phyloP scores from a whole-genome alignment of 164 flowering plant species.

The Paratinospora sagittata region DNA sequence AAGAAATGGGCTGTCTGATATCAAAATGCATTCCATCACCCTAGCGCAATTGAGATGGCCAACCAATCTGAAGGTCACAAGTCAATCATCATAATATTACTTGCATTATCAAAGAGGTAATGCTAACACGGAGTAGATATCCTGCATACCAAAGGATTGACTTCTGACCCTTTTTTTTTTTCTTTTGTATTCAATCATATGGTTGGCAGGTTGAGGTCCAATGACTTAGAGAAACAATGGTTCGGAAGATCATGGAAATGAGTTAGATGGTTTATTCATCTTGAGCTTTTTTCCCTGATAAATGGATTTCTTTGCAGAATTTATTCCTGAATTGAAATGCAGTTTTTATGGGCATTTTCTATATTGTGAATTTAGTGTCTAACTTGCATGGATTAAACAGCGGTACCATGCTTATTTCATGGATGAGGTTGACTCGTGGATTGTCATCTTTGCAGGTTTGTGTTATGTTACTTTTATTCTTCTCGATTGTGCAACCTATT shows the following conservation, averaged over 20 bases:
- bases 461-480: conserved; percentile 4
- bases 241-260: too few relatives aligned
- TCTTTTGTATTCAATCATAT: not conserved
- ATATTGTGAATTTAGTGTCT: not conserved
- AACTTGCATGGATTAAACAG: conserved; percentile 33
- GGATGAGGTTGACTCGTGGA: conserved; percentile 76
- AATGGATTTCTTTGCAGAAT: not conserved
- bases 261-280: not conserved
- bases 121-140: not conserved
- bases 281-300: not conserved
- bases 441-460: conserved; percentile 68
- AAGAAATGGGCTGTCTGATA: not conserved
- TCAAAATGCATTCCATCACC: not conserved
- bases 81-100: not conserved
- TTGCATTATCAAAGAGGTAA: not conserved
- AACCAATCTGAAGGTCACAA: not conserved
- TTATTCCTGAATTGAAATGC: not conserved
- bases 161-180: not conserved
- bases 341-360: not conserved
- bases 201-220: not conserved
- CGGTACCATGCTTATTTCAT: conserved; percentile 92
- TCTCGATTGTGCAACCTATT: conserved; percentile 1
- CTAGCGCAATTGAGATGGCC: not conserved
- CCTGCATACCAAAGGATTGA: not conserved
- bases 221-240: not conserved